Evolutionary conservation across 2,329 filamentous ascomycete species (phyloP), one percentile per base, ranked within the genome.

Genomic region (Capronia coronata): DNA sequence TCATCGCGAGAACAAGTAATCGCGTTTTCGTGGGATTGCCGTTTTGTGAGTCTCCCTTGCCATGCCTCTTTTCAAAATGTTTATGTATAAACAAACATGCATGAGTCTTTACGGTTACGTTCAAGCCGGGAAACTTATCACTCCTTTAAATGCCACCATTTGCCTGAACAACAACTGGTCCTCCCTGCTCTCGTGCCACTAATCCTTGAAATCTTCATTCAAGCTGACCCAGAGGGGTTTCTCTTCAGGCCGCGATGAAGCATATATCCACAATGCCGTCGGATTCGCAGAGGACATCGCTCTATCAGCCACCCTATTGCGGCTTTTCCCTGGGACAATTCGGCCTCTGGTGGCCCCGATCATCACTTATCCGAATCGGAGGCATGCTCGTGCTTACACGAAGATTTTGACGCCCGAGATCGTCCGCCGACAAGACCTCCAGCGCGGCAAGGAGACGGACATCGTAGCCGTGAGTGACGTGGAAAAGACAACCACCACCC

Each of bases 251-350:
- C 46, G 49, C 34, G 35, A 57, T 21, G 34, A 52, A 39, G 61
- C 64, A 4, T 77, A 76, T 49, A 62, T 79, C 39, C 59, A 68
- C 14, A 65, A 67, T 46, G 74, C 75, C 58, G 63, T 74, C 5
- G 62, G 63, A 22, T 80, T 79, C 51, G 74, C 75, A 25, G 69
- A 75, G 51, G 70, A 71, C 43, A 70, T 78, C 2, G 58, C 77
- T 2, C 59, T 71, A 38, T 72, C 71, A 49, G 66, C 67, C 53
- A 65, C 75, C 40, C 52, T 75, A n/a, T 64, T 77, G 13, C 65
- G 66, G 50, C 62, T 77, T 48, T 63, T 75, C 2, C 76, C 77
- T 0, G 64, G 64, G 5, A 62, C 73, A 1, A 59, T 80, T 1
- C 73, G 77, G 21, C 73, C 75, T 0, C 50, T 81, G 1, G 47